phyloP scores from a whole-genome alignment of 2,329 filamentous ascomycete species.

The Juglanconis sp. region DNA sequence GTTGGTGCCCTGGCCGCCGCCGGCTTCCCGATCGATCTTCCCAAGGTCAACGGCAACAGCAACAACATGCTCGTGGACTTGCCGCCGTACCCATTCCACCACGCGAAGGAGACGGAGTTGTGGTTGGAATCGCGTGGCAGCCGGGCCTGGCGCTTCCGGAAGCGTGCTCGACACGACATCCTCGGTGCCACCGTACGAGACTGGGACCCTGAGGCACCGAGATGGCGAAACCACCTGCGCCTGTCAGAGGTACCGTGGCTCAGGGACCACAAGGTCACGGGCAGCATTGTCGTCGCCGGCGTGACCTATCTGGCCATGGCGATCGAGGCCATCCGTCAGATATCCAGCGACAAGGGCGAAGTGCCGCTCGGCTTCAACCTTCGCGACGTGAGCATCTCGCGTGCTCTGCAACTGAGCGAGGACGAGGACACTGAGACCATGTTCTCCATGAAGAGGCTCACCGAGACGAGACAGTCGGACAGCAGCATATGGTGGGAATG shows the following conservation, averaged over 20 bases:
- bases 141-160: constrained; percentile 32
- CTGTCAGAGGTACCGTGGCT: constrained; percentile 34
- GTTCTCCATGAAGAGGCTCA: constrained; percentile 11
- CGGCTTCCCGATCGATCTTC: constrained; percentile 1
- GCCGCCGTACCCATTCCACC: constrained; percentile 46
- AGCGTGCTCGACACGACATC: constrained; percentile 36
- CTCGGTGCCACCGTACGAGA: constrained; percentile 33
- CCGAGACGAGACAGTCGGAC: constrained; percentile 11
- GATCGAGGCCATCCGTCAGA: constrained; percentile 16
- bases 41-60: constrained; percentile 8
- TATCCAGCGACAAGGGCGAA: constrained; percentile 14
- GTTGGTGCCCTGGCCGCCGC: constrained; percentile 7
- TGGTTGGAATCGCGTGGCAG: constrained; percentile 37
- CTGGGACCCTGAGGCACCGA: constrained; percentile 29
- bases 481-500: constrained; percentile 15
- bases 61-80: constrained; percentile 27
- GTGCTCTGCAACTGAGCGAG: constrained; percentile 16
- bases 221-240: constrained; percentile 31
- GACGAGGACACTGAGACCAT: constrained; percentile 11
- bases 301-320: constrained; percentile 22
- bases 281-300: constrained; percentile 22
- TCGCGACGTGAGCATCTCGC: constrained; percentile 13
- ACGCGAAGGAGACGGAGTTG: constrained; percentile 27
- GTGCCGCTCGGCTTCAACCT: constrained; percentile 10
- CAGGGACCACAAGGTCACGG: constrained; percentile 25